Percentiles rank a stretch among this genome's conserved stretches.
Evolutionary conservation across 768 basidiomycete genomes (phyloP).

Genomic region (Exidia glandulosa): DNA sequence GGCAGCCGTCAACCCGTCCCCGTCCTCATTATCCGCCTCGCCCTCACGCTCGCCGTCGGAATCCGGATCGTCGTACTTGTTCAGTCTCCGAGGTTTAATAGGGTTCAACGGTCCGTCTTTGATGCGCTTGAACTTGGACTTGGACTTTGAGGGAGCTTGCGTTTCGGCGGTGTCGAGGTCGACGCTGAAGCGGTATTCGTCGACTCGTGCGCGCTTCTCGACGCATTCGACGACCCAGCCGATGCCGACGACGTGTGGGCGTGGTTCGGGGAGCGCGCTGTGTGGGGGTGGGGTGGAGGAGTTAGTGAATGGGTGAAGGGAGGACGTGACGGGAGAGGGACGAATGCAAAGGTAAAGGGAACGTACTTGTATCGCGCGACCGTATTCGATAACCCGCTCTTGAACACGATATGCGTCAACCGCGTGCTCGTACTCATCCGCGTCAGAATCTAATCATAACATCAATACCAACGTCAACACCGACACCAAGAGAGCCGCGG

Average conservation of each 20-base stretch:
- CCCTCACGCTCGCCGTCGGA: no score
- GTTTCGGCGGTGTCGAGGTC: conserved; percentile 34
- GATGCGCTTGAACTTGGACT: not conserved
- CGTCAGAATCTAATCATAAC: conserved; percentile 41
- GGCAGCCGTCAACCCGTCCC: not conserved
- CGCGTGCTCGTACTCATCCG: conserved; percentile 60
- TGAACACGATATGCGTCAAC: conserved; percentile 79
- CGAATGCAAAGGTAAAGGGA: no score
- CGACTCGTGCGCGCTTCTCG: conserved; percentile 51
- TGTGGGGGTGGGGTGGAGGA: not conserved
- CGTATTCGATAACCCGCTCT: conserved; percentile 70
- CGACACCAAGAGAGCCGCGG: not conserved
- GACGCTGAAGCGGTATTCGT: conserved; percentile 54
- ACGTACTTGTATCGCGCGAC: conserved; percentile 57
- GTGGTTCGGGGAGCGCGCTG: conserved; percentile 53
- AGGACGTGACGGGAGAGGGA: no score
- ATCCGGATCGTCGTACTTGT: not conserved
- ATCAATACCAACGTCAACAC: not conserved
- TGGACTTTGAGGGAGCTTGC: no score
- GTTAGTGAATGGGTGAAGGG: not conserved
- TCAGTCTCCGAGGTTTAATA: not conserved
- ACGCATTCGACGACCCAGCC: conserved; percentile 85
- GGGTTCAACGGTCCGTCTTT: not conserved
- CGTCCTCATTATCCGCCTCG: not conserved
- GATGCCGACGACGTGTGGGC: conserved; percentile 71